Evolutionary conservation across 1,284 basidiomycete genomes (phyloP), one percentile per base, ranked within the genome.

Genomic region (Omphalotus olearius): DNA sequence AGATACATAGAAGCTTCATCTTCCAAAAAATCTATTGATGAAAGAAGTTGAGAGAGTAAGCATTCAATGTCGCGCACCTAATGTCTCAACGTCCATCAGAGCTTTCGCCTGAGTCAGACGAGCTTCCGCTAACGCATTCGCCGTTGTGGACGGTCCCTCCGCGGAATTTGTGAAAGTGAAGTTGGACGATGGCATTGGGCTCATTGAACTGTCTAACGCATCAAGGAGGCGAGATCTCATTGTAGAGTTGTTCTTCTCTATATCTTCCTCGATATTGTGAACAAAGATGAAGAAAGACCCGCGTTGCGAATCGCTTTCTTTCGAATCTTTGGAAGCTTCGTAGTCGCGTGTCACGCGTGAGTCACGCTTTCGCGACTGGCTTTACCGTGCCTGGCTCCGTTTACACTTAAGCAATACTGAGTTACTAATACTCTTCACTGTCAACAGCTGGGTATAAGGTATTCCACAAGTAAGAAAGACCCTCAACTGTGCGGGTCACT

Each of bases 211-310:
- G 28, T 56, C 51, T 37, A 56, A 37, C 13, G 55, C 55, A 35
- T 56, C 47, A 13, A 56, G 35, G 9, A 56, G 47, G 16, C 51
- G 47, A 14, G 55, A 56, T 16, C 13, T 26, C 30, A 9, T 49
- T 23, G 43, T 38, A 14, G 38, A 17, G 13, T 20, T 48, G 37
- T 25, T 28, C 2, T 13, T 9, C 30, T 33, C 30, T 7, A 33
- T 33, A 13, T 33, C 30, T 10, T 13, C 9, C 9, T 33, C 30
- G 13, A 33, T 33, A 33, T 23, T 23, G 23, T 23, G 13, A 33
- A 33, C 30, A 13, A 33, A 33, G 30, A 33, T 10, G 9, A 13
- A 33, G 30, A 10, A 4, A 33, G 13, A 33, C 9, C 4, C 7
- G 30, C 9, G 13, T 9, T 33, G 9, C 7, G 9, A 7, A 9